A percentile compares a stretch with the other conserved stretches of the same genome.
These are phyloP conservation scores for Ganoderma resinaceum DNA, from an alignment of 1,284 basidiomycete species.

Conservation along the genomic window DNA sequence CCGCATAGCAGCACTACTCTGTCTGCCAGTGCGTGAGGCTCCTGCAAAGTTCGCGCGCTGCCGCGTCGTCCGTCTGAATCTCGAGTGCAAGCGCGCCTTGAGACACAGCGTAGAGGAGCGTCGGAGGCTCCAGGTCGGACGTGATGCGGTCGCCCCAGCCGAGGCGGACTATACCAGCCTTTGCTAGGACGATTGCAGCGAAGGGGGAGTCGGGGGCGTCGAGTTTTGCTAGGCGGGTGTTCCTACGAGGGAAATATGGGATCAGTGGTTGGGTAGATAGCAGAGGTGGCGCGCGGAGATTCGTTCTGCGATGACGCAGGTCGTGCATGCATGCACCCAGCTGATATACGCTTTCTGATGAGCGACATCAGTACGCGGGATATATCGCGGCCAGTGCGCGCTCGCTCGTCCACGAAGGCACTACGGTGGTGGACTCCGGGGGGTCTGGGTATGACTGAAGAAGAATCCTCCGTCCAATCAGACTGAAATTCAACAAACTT, in stretches of 20 bases:
- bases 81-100: conserved; percentile 95
- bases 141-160: conserved; percentile 84
- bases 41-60: conserved; percentile 67
- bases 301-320: no score
- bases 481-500: no score
- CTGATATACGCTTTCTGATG: no score
- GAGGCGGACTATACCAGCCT: conserved; percentile 91
- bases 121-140: conserved; percentile 76
- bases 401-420: no score
- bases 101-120: conserved; percentile 89
- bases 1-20: conserved; percentile 79
- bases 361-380: no score
- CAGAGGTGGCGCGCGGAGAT: no score
- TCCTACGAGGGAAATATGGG: conserved; percentile 49
- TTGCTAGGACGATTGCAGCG: conserved; percentile 92
- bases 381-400: no score
- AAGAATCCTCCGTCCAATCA: no score
- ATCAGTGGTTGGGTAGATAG: not conserved
- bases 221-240: conserved; percentile 92
- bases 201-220: conserved; percentile 88
- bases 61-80: conserved; percentile 77
- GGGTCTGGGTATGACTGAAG: no score
- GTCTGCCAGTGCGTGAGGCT: conserved; percentile 80
- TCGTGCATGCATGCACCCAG: no score
- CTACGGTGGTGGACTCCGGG: no score